Conservation (phyloP, 257 asterid species). For the Lycium barbarum region DNA sequence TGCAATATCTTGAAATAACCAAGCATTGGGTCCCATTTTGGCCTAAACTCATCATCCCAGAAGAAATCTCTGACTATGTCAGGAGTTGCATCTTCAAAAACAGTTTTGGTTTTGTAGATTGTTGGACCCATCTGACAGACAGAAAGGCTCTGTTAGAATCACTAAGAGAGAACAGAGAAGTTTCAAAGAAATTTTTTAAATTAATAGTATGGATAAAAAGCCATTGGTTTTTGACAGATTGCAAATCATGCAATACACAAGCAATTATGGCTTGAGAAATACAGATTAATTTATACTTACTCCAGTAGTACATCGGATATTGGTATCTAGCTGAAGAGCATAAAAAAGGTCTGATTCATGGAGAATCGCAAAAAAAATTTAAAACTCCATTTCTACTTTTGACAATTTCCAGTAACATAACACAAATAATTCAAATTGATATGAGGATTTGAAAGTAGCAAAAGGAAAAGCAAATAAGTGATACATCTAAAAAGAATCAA, state of each 20-base stretch:
- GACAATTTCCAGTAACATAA: background rate
- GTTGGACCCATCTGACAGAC: constrained; percentile 69
- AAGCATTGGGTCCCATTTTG: constrained; percentile 94
- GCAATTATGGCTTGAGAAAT: background rate
- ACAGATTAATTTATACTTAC: background rate
- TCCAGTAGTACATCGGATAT: constrained; percentile 9
- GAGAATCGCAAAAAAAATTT: background rate
- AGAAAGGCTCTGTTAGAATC: constrained; percentile 27
- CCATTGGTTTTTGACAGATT: background rate
- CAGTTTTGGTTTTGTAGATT: constrained; percentile 74
- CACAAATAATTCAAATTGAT: background rate
- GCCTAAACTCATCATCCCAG: constrained; percentile 96
- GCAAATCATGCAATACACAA: constrained; percentile 12
- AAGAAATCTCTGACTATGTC: constrained; percentile 89
- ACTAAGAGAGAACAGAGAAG: constrained; percentile 23
- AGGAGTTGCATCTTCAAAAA: constrained; percentile 88
- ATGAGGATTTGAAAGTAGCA: background rate
- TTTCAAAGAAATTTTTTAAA: background rate
- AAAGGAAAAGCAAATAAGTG: background rate
- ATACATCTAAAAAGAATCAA: background rate
- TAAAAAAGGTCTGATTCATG: background rate
- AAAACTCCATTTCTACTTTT: background rate
- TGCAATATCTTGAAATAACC: constrained; percentile 68
- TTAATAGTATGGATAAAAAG: background rate
- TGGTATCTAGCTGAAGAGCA: constrained; percentile 18